phyloP scores from a whole-genome alignment of 2,329 filamentous ascomycete genomes.

The Fusarium udum region DNA sequence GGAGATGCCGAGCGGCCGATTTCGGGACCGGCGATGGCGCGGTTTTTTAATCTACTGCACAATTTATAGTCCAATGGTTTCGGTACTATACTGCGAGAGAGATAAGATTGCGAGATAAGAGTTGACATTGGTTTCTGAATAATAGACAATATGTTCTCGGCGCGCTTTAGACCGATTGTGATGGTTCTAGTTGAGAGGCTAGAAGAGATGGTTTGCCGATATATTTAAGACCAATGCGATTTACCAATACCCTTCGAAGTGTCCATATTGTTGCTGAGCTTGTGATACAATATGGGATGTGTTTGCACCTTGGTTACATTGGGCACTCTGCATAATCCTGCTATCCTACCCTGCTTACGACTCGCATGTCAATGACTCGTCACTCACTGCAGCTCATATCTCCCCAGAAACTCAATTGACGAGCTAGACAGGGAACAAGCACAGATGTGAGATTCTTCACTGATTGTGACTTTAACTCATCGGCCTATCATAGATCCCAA shows the following conservation, averaged over 20 bases:
- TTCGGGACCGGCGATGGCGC: not conserved
- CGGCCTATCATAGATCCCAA: not conserved
- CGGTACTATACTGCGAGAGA: not conserved
- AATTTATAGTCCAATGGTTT: not conserved
- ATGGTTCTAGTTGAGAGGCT: not conserved
- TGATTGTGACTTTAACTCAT: not conserved
- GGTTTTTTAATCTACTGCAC: not conserved
- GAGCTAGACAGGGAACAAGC: not conserved
- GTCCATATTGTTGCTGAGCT: accelerated
- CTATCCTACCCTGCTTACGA: not conserved
- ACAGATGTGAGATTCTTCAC: not conserved
- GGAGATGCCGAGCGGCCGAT: not conserved
- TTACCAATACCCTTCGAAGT: not conserved
- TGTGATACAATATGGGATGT: not conserved
- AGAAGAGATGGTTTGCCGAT: not conserved
- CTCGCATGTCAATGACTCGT: not conserved
- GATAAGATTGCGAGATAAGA: not conserved
- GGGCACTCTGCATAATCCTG: not conserved
- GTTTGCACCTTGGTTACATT: not conserved
- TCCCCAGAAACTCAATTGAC: not conserved
- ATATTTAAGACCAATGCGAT: not conserved
- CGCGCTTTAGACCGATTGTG: not conserved
- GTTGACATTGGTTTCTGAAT: not conserved
- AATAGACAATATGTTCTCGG: not conserved
- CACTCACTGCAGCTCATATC: not conserved